A percentile compares a stretch with the other conserved stretches of the same genome.
Evolutionary conservation across 768 basidiomycete species (phyloP).

Genomic region (Suillus variegatus): DNA sequence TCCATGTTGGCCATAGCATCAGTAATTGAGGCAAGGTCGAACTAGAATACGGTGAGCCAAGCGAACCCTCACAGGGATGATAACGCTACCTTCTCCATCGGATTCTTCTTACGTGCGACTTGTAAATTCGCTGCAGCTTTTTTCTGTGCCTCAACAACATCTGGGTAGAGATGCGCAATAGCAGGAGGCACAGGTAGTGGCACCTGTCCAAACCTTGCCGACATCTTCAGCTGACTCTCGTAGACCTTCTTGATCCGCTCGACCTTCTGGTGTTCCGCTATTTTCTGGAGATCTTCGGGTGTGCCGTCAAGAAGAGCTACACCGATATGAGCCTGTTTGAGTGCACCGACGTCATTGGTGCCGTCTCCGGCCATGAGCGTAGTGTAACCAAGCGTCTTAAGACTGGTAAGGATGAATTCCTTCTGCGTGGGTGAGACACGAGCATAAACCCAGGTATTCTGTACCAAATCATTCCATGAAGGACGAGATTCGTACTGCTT

Average conservation of each 20-base stretch:
- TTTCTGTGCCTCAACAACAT: constrained; percentile 88
- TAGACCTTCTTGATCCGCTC: constrained; percentile 97
- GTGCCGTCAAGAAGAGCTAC: constrained; percentile 92
- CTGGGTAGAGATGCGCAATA: constrained; percentile 86
- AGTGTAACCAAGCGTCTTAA: constrained; percentile 85
- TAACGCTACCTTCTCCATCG: constrained; percentile 80
- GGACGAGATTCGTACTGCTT: constrained; percentile 77
- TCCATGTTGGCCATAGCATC: constrained; percentile 91
- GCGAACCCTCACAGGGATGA: not conserved
- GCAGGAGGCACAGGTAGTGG: constrained; percentile 92
- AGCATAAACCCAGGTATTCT: constrained; percentile 98
- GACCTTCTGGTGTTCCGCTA: constrained; percentile 86
- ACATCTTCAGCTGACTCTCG: constrained; percentile 91
- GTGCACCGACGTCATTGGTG: constrained; percentile 97
- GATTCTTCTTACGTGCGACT: constrained; percentile 75
- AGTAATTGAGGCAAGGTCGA: constrained; percentile 77
- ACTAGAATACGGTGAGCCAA: constrained; percentile 45
- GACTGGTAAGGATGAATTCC: constrained; percentile 89
- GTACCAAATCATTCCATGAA: constrained; percentile 81
- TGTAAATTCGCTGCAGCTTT: constrained; percentile 68
- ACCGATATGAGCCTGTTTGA: constrained; percentile 97
- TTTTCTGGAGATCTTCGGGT: constrained; percentile 87
- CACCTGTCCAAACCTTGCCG: constrained; percentile 85
- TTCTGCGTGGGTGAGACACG: constrained; percentile 96
- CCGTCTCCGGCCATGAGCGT: constrained; percentile 99